Evolutionary conservation across 805 yeast species (phyloP).

Genomic region (Lipomyces japonicus): DNA sequence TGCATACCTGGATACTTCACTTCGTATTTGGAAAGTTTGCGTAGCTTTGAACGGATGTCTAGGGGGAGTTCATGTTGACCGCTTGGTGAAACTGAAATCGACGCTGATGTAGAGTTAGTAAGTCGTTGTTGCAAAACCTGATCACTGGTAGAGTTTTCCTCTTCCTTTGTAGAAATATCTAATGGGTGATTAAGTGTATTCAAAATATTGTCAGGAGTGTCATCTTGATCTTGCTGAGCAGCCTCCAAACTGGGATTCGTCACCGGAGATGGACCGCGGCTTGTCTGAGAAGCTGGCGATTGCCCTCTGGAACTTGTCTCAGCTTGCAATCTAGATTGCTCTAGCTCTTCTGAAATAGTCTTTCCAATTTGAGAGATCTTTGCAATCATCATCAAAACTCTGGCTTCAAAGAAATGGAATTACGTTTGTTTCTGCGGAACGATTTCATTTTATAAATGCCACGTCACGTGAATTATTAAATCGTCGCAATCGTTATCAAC

Average conservation of each 20-base stretch:
- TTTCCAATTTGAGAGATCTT: slow-evolving; percentile 60
- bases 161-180: neutral
- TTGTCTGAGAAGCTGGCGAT: slow-evolving; percentile 48
- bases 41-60: slow-evolving; percentile 57
- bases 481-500: no score
- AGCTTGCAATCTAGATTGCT: slow-evolving; percentile 36
- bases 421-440: neutral
- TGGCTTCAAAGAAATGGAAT: neutral
- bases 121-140: no score
- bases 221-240: neutral
- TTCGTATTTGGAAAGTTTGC: slow-evolving; percentile 81
- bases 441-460: no score
- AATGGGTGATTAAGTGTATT: neutral
- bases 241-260: slow-evolving; percentile 2
- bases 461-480: no score
- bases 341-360: slow-evolving; percentile 59
- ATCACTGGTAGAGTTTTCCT: no score
- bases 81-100: neutral
- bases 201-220: neutral
- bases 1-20: slow-evolving; percentile 70
- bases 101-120: slow-evolving; percentile 1
- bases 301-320: slow-evolving; percentile 36
- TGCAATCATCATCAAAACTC: slow-evolving; percentile 45
- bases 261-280: slow-evolving; percentile 11
- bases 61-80: slow-evolving; percentile 46